These are phyloP conservation scores for Ceriops zippeliana DNA, from an alignment of 345 rosid genomes.

Conservation along the genomic window DNA sequence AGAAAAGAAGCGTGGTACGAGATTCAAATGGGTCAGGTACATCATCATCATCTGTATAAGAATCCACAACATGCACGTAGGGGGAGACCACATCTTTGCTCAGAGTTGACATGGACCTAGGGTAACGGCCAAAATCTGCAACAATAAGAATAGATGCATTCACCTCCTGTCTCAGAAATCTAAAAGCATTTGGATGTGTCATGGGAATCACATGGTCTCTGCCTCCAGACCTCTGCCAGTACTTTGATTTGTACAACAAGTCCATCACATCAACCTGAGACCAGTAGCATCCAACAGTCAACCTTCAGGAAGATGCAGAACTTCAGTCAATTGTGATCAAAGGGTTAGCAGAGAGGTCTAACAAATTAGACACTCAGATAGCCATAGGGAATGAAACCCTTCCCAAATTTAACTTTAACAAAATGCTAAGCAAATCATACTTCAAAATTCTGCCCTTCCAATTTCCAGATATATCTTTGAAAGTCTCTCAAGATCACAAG, in stretches of 20 bases:
- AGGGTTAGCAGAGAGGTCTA: background rate
- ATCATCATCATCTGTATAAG: slow-evolving; percentile 53
- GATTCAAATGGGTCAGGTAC: slow-evolving; percentile 57
- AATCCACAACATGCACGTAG: slow-evolving; percentile 85
- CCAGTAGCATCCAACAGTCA: slow-evolving; percentile 21
- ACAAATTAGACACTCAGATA: background rate
- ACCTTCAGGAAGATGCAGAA: background rate
- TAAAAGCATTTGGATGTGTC: slow-evolving; percentile 99
- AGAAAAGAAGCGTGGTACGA: slow-evolving; percentile 76
- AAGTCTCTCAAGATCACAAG: too few species aligned
- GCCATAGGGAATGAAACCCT: background rate
- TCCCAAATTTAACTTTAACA: too few species aligned
- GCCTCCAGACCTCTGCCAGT: slow-evolving; percentile 92
- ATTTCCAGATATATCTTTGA: too few species aligned
- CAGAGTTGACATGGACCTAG: slow-evolving; percentile 62
- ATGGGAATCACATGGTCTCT: slow-evolving; percentile 95
- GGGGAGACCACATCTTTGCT: slow-evolving; percentile 92
- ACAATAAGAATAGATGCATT: slow-evolving; percentile 85
- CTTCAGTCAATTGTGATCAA: background rate
- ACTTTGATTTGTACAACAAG: slow-evolving; percentile 57
- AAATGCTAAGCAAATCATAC: too few species aligned
- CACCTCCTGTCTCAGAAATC: slow-evolving; percentile 78
- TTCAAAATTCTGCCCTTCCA: too few species aligned
- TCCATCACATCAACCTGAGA: slow-evolving; percentile 76
- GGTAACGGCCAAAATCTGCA: slow-evolving; percentile 86